phyloP scores from a whole-genome alignment of 768 basidiomycete genomes.

The Xerocomellus dryophilus region DNA sequence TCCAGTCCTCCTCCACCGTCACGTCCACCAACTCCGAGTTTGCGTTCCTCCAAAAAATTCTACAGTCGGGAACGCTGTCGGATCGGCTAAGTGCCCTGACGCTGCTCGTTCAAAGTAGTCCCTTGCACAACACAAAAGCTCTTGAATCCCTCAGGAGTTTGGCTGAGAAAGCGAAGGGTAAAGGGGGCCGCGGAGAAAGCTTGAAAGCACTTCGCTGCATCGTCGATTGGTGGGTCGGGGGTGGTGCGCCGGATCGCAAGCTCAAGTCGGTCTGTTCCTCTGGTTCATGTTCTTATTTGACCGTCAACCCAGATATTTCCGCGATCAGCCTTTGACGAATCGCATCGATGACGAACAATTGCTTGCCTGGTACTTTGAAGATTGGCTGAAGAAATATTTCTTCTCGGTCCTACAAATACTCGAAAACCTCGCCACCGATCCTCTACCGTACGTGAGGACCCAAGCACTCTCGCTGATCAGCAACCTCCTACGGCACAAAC shows the following conservation, averaged over 20 bases:
- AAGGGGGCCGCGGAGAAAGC: slow-evolving; percentile 90
- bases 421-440: slow-evolving; percentile 82
- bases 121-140: slow-evolving; percentile 80
- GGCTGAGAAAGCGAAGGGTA: slow-evolving; percentile 75
- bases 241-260: slow-evolving; percentile 85
- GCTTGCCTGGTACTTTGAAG: slow-evolving; percentile 88
- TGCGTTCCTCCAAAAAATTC: slow-evolving; percentile 79
- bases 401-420: slow-evolving; percentile 87
- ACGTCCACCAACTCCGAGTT: slow-evolving; percentile 63
- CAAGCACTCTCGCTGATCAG: slow-evolving; percentile 77
- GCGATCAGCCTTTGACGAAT: slow-evolving; percentile 77
- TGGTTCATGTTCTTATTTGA: neutral
- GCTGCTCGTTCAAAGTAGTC: slow-evolving; percentile 82
- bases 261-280: slow-evolving; percentile 57
- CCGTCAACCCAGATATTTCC: slow-evolving; percentile 67
- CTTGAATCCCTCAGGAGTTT: slow-evolving; percentile 71
- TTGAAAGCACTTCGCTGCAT: slow-evolving; percentile 87
- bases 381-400: slow-evolving; percentile 97
- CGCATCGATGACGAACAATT: slow-evolving; percentile 71
- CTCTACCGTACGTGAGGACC: slow-evolving; percentile 82
- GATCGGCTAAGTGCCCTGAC: slow-evolving; percentile 91
- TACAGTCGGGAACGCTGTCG: slow-evolving; percentile 84
- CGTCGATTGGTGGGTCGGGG: slow-evolving; percentile 97
- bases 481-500: slow-evolving; percentile 81
- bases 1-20: slow-evolving; percentile 47